A percentile compares a stretch with the other conserved stretches of the same genome.
Conservation (phyloP, 2,329 filamentous ascomycete genomes). For the Neurospora sp. region DNA sequence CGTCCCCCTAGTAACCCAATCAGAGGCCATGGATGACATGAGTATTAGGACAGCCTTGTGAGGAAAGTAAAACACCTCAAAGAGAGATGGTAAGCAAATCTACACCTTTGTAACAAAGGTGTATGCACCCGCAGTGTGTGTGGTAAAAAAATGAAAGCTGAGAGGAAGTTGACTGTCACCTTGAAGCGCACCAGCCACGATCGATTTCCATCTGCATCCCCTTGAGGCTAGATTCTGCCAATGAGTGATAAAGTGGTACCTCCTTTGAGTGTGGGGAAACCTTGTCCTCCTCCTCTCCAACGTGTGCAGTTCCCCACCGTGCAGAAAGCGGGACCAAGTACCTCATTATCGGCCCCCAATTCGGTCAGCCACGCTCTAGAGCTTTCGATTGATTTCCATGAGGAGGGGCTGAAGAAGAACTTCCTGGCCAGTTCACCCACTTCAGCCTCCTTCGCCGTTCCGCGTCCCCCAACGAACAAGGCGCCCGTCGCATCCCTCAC, state of each 20-base stretch:
- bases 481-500: neutral
- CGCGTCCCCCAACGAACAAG: neutral
- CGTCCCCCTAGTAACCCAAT: neutral
- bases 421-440: neutral
- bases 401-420: slow-evolving; percentile 17
- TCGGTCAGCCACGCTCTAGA: slow-evolving; percentile 18
- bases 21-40: neutral
- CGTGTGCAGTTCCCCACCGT: neutral
- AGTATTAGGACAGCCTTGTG: neutral
- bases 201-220: slow-evolving; percentile 12
- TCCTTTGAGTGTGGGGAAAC: neutral
- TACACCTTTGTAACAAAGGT: neutral
- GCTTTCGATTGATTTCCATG: slow-evolving; percentile 21
- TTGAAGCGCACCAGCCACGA: slow-evolving; percentile 6
- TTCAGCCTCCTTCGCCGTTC: neutral
- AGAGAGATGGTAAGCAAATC: neutral
- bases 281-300: neutral
- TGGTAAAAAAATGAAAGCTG: neutral
- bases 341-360: slow-evolving; percentile 6
- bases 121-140: neutral
- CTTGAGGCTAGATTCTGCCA: neutral
- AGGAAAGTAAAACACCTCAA: neutral
- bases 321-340: slow-evolving; percentile 5
- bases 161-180: neutral
- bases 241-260: slow-evolving; percentile 8